Base-by-base conservation (phyloP, 495 filamentous ascomycete genomes). In the Daldinia concentrica region DNA sequence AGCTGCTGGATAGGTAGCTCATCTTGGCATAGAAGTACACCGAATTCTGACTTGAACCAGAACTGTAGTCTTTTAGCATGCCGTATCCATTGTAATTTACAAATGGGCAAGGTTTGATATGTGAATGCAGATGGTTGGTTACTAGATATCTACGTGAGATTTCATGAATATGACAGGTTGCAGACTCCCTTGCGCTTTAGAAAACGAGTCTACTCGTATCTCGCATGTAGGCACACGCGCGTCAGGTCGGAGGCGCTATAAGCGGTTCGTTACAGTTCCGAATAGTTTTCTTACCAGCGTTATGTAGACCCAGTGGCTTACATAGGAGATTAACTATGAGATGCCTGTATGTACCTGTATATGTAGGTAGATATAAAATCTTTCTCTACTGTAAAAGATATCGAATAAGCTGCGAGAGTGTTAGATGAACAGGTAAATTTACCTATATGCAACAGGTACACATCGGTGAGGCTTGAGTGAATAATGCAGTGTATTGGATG, bases 21-120 rank as follows among this genome's bases (percentile, higher is more conserved):
- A 54, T 19, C 66, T 74, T 74, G 71, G 70, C 64, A 68, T 54
- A 50, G 24, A 34, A 50, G n/a, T 30, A 51, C 22, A 22, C 55
- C 14, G 61, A 58, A 62, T 65, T 58, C 55, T 65, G 39, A 51
- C 54, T 64, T 66, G 39, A 58, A 63, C 36, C 17, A 45, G 43
- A 36, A 29, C 30, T 22, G 39, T 39, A 52, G 36, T 41, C 55
- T 48, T 36, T 22, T 48, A 65, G 50, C 24, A 56, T 24, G 37
- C 11, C 29, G n/a, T 36, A 57, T 34, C 36, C 5, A 19, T 58
- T n/a, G 22, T 56, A 48, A 60, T 56, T 60, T 52, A 14, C 22
- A 64, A 66, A 27, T 59, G 22, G 51, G 27, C 32, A 15, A 62
- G 61, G 39, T 26, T 39, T 15, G 26, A 59, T 26, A 58, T 58